These are phyloP conservation scores for Aspergillus quadricinctus DNA, from an alignment of 2,329 filamentous ascomycete species.

Conservation along the genomic window DNA sequence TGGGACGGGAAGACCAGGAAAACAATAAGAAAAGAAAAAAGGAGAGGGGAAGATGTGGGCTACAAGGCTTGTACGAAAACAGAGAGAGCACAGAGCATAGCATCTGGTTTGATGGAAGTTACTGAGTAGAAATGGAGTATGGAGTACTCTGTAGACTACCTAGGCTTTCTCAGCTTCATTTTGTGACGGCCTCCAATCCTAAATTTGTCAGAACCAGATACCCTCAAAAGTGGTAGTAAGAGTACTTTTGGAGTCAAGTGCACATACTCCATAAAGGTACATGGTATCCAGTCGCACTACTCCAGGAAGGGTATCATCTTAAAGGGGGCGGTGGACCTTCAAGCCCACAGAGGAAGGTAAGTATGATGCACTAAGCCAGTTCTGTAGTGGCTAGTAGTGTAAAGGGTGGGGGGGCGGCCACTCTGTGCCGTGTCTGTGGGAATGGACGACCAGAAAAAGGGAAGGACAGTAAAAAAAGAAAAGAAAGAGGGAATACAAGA, in stretches of 20 bases:
- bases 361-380: neutral
- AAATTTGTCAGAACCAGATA: neutral
- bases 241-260: neutral
- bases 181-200: neutral
- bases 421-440: neutral
- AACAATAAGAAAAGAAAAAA: neutral
- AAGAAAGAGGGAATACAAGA: conserved; percentile 1
- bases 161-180: too few species aligned
- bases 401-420: neutral
- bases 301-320: neutral
- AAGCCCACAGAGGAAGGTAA: neutral
- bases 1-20: neutral
- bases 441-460: conserved; percentile 3
- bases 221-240: neutral
- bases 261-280: neutral
- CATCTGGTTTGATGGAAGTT: neutral
- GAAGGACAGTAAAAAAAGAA: neutral
- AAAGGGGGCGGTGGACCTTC: neutral
- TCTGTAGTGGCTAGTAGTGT: neutral
- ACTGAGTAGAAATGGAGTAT: neutral
- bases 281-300: neutral
- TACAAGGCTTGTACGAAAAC: neutral
- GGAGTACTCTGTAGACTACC: neutral
- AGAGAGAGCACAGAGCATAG: neutral
- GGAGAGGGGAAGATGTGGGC: neutral